phyloP scores from a whole-genome alignment of 129 eudicot genomes.

The Sambucus nigra region DNA sequence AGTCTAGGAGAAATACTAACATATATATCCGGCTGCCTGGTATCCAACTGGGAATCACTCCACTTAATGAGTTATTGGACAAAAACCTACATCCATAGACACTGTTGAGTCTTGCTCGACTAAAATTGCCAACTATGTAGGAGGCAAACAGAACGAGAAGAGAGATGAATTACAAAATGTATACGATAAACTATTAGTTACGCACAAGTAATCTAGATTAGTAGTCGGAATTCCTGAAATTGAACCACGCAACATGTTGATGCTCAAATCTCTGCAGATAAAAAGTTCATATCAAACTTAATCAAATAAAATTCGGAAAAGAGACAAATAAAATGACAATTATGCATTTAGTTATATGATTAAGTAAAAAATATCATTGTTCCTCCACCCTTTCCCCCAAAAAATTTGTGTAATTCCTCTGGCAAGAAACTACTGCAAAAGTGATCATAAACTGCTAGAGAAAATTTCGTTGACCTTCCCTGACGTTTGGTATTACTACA shows the following conservation, averaged over 20 bases:
- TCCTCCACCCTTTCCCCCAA: no score
- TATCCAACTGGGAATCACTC: constrained; percentile 48
- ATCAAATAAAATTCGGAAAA: no score
- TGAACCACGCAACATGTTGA: constrained; percentile 48
- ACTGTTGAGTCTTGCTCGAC: background rate
- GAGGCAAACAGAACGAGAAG: background rate
- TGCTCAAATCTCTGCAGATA: constrained; percentile 69
- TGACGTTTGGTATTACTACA: no score
- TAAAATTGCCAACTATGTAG: background rate
- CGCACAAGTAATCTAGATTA: constrained; percentile 36
- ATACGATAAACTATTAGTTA: no score
- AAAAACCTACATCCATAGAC: constrained; percentile 39
- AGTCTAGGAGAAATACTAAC: constrained; percentile 26
- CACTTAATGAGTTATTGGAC: constrained; percentile 50
- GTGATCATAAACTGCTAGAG: no score
- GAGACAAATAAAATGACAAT: no score
- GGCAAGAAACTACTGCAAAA: no score
- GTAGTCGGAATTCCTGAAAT: constrained; percentile 27
- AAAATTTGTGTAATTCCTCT: no score
- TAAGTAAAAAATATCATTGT: no score
- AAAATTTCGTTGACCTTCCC: no score
- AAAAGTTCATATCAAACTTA: constrained; percentile 11
- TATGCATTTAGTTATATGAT: no score
- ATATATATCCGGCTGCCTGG: constrained; percentile 18
- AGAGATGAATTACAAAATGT: background rate